Conservation (phyloP, 495 filamentous ascomycete genomes). For the Penicillium angulare region DNA sequence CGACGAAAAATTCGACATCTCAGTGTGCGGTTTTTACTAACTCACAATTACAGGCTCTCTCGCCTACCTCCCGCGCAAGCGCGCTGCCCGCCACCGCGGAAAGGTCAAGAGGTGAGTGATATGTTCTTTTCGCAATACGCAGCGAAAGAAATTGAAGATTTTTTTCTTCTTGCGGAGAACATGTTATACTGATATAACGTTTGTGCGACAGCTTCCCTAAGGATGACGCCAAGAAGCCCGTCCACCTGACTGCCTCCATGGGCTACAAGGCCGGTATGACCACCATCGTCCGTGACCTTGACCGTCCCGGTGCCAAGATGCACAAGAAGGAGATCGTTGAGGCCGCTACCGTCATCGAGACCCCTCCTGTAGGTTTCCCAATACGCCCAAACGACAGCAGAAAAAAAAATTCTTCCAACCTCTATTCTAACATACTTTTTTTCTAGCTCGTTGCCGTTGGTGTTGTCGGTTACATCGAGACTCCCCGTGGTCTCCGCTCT, state of each 20-base stretch:
- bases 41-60: conserved; percentile 59
- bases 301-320: conserved; percentile 98
- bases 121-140: not conserved
- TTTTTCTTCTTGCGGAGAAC: conserved; percentile 21
- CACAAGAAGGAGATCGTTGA: conserved; percentile 99
- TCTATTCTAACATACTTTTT: conserved; percentile 9
- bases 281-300: conserved; percentile 98
- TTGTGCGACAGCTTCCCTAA: conserved; percentile 84
- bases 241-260: conserved; percentile 97
- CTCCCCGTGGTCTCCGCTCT: conserved; percentile 97
- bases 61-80: conserved; percentile 96
- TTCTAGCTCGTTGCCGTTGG: conserved; percentile 95
- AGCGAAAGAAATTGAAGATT: conserved; percentile 7
- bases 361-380: conserved; percentile 82
- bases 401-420: not conserved
- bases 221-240: conserved; percentile 99
- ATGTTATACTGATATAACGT: conserved; percentile 35
- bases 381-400: not conserved
- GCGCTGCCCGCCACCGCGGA: conserved; percentile 91
- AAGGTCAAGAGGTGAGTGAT: conserved; percentile 91
- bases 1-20: conserved; percentile 27
- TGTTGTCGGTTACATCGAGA: conserved; percentile 99
- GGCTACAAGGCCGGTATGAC: conserved; percentile 99
- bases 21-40: conserved; percentile 37
- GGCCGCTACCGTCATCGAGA: conserved; percentile 98